phyloP scores from a whole-genome alignment of 192 early-diverging fungal species.

The Coemansia sp. region DNA sequence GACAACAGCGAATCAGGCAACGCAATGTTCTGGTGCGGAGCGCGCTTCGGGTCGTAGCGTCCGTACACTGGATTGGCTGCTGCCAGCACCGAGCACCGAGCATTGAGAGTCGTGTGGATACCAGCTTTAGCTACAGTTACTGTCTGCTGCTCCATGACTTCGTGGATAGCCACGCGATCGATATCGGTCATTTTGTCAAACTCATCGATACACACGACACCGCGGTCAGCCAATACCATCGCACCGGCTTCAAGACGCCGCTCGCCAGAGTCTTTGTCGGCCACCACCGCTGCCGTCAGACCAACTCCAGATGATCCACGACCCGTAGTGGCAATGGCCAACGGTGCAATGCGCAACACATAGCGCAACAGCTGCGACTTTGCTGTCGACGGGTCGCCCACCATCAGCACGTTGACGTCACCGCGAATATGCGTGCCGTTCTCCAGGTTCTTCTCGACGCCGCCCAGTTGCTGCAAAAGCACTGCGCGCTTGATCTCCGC shows the following conservation, averaged over 20 bases:
- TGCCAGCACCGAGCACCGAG: conserved; percentile 93
- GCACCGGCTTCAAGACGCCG: conserved; percentile 94
- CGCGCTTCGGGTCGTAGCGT: conserved; percentile 83
- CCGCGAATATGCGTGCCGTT: conserved; percentile 96
- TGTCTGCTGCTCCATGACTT: conserved; percentile 99
- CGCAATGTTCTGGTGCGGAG: conserved; percentile 91
- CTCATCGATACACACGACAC: conserved; percentile 98
- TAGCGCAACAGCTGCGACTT: conserved; percentile 99
- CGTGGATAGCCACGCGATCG: conserved; percentile 98
- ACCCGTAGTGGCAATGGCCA: conserved; percentile 96
- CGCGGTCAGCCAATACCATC: conserved; percentile 97
- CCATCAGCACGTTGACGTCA: conserved; percentile 98
- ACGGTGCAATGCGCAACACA: conserved; percentile 90
- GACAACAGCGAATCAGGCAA: conserved; percentile 93
- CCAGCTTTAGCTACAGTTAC: conserved; percentile 97
- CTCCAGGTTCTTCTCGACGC: conserved; percentile 88
- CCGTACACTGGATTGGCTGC: conserved; percentile 96
- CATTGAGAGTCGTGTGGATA: conserved; percentile 97
- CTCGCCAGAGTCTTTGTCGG: conserved; percentile 95
- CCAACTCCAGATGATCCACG: conserved; percentile 96
- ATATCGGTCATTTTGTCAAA: conserved; percentile 99
- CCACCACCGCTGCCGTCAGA: conserved; percentile 94
- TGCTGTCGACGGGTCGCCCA: conserved; percentile 97
- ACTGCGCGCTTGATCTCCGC: conserved; percentile 94
- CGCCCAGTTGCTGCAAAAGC: conserved; percentile 86